Conservation (phyloP, 78 protist species). For the Parvularia atlantis region DNA sequence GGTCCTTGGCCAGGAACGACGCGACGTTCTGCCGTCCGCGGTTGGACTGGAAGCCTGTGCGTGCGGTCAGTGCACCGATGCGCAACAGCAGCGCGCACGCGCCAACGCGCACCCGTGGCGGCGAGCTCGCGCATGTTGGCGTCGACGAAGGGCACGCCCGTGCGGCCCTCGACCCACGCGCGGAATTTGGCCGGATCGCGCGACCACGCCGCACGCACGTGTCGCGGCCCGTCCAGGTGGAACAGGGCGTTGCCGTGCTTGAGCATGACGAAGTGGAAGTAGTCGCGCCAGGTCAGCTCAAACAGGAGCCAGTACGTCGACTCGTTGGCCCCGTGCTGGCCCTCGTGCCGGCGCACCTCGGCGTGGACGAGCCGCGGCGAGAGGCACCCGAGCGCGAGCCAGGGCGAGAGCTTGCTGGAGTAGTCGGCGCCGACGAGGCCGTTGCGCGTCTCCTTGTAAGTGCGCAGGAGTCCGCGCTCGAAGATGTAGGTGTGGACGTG, state of each 20-base stretch:
- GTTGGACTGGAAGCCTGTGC: conserved; percentile 40
- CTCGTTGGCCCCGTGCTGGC: conserved; percentile 25
- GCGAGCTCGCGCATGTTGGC: conserved; percentile 51
- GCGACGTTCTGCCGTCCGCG: conserved; percentile 54
- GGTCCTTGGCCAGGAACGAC: conserved; percentile 28
- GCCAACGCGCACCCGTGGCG: no score
- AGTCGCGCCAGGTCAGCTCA: conserved; percentile 52
- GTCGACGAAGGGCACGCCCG: conserved; percentile 50
- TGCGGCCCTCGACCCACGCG: conserved; percentile 31
- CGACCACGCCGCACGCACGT: background rate
- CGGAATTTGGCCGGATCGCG: background rate
- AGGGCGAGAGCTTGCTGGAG: conserved; percentile 40
- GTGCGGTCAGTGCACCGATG: no score
- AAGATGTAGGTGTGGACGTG: conserved; percentile 12
- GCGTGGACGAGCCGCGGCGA: conserved; percentile 9
- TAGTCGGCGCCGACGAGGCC: conserved; percentile 46
- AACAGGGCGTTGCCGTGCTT: conserved; percentile 10
- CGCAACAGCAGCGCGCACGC: no score
- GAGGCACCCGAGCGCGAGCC: conserved; percentile 55
- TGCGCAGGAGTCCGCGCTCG: background rate
- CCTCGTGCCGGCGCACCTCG: conserved; percentile 32
- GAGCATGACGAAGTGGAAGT: conserved; percentile 23
- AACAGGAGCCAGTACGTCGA: conserved; percentile 51
- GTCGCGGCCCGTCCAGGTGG: background rate
- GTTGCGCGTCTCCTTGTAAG: conserved; percentile 43